Percentiles rank a stretch among this genome's conserved stretches.
These are phyloP conservation scores for Adansonia rubrostipa DNA, from an alignment of 441 rosid genomes.

Conservation along the genomic window DNA sequence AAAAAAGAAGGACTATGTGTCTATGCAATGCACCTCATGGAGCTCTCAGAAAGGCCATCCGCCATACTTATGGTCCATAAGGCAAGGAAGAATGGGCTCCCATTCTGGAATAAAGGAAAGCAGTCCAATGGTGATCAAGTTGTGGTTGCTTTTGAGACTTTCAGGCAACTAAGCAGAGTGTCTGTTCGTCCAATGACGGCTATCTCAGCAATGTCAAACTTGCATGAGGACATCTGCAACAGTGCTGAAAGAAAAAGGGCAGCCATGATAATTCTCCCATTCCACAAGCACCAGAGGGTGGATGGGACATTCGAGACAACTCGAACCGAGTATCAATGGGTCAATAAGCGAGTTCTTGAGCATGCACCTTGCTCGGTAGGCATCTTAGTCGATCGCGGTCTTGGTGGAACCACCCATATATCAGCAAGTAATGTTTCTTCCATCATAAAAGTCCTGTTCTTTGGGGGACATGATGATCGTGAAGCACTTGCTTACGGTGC, in stretches of 20 bases:
- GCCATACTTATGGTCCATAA: slow-evolving; percentile 62
- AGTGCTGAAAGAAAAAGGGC: slow-evolving; percentile 65
- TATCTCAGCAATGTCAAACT: slow-evolving; percentile 49
- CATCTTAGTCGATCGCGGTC: slow-evolving; percentile 64
- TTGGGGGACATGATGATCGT: slow-evolving; percentile 61
- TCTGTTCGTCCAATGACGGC: slow-evolving; percentile 62
- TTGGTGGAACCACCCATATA: slow-evolving; percentile 53
- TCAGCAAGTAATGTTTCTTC: slow-evolving; percentile 56
- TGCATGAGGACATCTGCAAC: slow-evolving; percentile 56
- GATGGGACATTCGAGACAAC: slow-evolving; percentile 74
- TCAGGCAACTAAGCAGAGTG: slow-evolving; percentile 48
- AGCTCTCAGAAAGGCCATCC: slow-evolving; percentile 64
- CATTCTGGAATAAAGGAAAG: slow-evolving; percentile 53
- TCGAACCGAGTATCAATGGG: slow-evolving; percentile 49
- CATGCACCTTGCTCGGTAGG: slow-evolving; percentile 61
- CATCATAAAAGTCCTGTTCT: slow-evolving; percentile 49
- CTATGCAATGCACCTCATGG: slow-evolving; percentile 82
- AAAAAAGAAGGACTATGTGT: slow-evolving; percentile 60
- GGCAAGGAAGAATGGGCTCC: slow-evolving; percentile 55
- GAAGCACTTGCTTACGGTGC: slow-evolving; percentile 64
- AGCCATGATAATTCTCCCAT: slow-evolving; percentile 72
- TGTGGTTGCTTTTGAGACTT: slow-evolving; percentile 59
- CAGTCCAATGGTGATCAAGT: slow-evolving; percentile 40
- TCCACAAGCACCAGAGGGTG: slow-evolving; percentile 73
- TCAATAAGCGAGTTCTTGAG: slow-evolving; percentile 58